Conservation (phyloP, 2,329 filamentous ascomycete genomes). For the Calonectria honghensis region DNA sequence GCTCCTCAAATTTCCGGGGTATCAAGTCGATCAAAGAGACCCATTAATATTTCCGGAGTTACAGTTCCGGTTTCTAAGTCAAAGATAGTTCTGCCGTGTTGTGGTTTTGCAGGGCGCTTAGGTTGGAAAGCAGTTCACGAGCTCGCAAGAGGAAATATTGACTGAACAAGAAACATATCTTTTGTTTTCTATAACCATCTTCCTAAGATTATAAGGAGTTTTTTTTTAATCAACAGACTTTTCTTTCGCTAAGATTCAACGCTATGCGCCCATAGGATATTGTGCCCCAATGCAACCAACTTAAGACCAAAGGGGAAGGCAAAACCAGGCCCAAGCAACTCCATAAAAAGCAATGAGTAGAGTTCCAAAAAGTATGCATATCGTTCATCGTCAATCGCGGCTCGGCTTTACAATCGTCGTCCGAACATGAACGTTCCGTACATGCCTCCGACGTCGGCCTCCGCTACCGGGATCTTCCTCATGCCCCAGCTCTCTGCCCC, state of each 20-base stretch:
- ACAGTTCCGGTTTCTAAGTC: neutral
- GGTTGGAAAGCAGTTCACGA: neutral
- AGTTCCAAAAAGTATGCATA: conserved; percentile 61
- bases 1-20: neutral
- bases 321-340: conserved; percentile 46
- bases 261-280: conserved; percentile 53
- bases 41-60: neutral
- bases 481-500: conserved; percentile 90
- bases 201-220: conserved; percentile 47
- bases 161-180: conserved; percentile 46
- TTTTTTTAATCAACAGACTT: conserved; percentile 54
- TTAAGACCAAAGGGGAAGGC: conserved; percentile 40
- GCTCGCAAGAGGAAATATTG: conserved; percentile 49
- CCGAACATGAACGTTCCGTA: conserved; percentile 86
- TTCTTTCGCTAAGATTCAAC: conserved; percentile 55
- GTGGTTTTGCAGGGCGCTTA: neutral
- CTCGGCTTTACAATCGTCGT: conserved; percentile 68
- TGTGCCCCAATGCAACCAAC: conserved; percentile 48
- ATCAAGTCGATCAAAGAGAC: neutral
- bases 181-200: conserved; percentile 47
- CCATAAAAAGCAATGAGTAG: conserved; percentile 48
- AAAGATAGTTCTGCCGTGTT: neutral
- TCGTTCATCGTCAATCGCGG: conserved; percentile 56
- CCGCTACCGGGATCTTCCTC: conserved; percentile 92
- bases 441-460: conserved; percentile 93